Evolutionary conservation across 2,329 filamentous ascomycete species (phyloP).

Genomic region (Rhytidhysteron rufulum): DNA sequence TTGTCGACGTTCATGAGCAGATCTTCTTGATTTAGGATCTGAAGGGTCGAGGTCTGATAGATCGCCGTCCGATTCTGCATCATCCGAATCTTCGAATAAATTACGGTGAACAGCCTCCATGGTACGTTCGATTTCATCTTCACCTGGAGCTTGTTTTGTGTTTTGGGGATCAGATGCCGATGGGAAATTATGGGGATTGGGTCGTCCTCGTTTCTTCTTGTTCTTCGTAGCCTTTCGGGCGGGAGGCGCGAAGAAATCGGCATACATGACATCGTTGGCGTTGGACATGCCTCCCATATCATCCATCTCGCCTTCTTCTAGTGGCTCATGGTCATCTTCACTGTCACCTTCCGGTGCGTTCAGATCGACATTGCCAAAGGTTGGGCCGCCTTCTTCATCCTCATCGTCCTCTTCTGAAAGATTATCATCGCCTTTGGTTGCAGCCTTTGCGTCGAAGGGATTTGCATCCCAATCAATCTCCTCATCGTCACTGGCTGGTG

Average conservation of each 20-base stretch:
- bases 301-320: constrained; percentile 54
- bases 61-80: constrained; percentile 51
- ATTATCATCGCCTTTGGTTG: constrained; percentile 21
- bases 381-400: constrained; percentile 73
- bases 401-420: constrained; percentile 55
- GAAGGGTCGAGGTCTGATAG: constrained; percentile 62
- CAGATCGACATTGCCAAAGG: constrained; percentile 75
- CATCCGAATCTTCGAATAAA: constrained; percentile 73
- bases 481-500: constrained; percentile 70
- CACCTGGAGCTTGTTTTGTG: constrained; percentile 35
- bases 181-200: constrained; percentile 51
- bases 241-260: constrained; percentile 89
- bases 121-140: constrained; percentile 71
- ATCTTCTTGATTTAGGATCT: constrained; percentile 69
- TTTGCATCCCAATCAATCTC: constrained; percentile 84
- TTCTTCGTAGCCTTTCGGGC: constrained; percentile 64
- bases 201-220: constrained; percentile 52
- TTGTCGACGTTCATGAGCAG: constrained; percentile 81
- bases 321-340: constrained; percentile 58
- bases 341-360: constrained; percentile 68
- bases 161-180: constrained; percentile 34
- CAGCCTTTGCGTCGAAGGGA: constrained; percentile 53
- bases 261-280: constrained; percentile 85
- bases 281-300: constrained; percentile 59
- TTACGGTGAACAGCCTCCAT: constrained; percentile 86